Base-by-base conservation (phyloP, 768 basidiomycete species). In the Calocera cornea region DNA sequence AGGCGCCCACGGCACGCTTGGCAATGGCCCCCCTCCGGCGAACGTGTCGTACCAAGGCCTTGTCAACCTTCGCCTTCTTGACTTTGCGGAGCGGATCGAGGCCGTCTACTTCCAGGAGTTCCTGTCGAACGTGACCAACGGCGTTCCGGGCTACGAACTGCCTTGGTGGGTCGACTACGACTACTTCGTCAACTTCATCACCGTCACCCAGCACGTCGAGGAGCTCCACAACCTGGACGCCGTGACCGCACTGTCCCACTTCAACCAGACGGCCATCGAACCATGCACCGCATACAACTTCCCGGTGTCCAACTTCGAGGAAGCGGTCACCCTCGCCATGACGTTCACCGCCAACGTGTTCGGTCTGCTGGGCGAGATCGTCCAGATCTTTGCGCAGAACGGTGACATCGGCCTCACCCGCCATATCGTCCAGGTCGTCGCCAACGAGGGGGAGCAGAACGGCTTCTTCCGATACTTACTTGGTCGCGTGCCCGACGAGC, bases 271-370 rank as follows among this genome's bases (percentile, higher is more conserved):
- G 5, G 54, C 54, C 14, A 60, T 60, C 54, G 54, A 60, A 22
- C 54, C 54, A 5, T 60, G 54, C 27, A 60, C 54, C 41, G 33
- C 27, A 24, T 68, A 68, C 65, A 14, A 66, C 16, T 68, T 68
- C 68, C 68, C 68, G 31, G 65, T 54, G 7, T 33, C 65, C 22
- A 41, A 27, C 68, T 68, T 65, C 68, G 24, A 47, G 40, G 41
- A 41, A 24, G 65, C 68, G 38, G 49, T 68, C 24, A 47, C 68
- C 12, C 65, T 68, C 24, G 68, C 68, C 22, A 65, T 65, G 36
- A 66, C 68, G 14, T 68, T 68, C 64, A 68, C 68, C 24, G 24
- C 40, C 34, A 65, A 65, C 64, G 68, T 68, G 24, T 65, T 68
- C 24, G 54, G 54, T 31, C 27, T 60, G 2, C 54, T 60, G 7